Percentiles rank a stretch among this genome's conserved stretches.
phyloP scores from a whole-genome alignment of 495 filamentous ascomycete species.

The Neurospora sp. region DNA sequence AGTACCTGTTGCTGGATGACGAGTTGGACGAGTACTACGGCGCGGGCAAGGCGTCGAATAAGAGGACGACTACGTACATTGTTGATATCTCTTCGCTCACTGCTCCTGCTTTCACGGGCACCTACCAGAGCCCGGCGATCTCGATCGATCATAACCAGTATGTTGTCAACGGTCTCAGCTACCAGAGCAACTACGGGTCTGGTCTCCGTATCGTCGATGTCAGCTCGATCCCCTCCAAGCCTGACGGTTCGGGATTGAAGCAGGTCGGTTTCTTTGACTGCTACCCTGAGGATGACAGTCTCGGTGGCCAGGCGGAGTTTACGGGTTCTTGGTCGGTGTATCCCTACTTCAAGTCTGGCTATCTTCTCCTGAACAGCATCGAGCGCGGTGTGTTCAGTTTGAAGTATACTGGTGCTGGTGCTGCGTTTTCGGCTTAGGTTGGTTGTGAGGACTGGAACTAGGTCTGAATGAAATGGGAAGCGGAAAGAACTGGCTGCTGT shows the following conservation, averaged over 20 bases:
- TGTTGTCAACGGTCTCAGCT: slow-evolving; percentile 38
- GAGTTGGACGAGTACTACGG: slow-evolving; percentile 47
- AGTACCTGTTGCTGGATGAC: slow-evolving; percentile 50
- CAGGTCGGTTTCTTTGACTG: slow-evolving; percentile 49
- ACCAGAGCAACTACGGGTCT: slow-evolving; percentile 50
- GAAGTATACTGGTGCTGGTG: slow-evolving; percentile 18
- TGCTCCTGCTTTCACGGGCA: slow-evolving; percentile 41
- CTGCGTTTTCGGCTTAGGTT: background rate
- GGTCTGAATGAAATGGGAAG: background rate
- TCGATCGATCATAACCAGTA: slow-evolving; percentile 56
- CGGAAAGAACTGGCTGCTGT: background rate
- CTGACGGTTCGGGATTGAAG: slow-evolving; percentile 38
- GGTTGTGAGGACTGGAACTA: background rate
- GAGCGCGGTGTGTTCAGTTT: slow-evolving; percentile 49
- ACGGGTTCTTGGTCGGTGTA: slow-evolving; percentile 50
- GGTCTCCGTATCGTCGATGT: slow-evolving; percentile 49
- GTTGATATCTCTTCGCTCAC: slow-evolving; percentile 43
- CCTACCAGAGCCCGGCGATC: slow-evolving; percentile 35
- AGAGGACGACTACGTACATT: slow-evolving; percentile 44
- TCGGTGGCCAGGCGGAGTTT: slow-evolving; percentile 42
- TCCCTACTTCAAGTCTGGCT: slow-evolving; percentile 47
- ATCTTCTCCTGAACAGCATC: slow-evolving; percentile 49
- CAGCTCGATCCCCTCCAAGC: slow-evolving; percentile 37
- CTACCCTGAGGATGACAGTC: slow-evolving; percentile 49
- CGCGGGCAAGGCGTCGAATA: slow-evolving; percentile 33